Evolutionary conservation across 768 basidiomycete species (phyloP), one percentile per base, ranked within the genome.

Genomic region (Collybia sp.): DNA sequence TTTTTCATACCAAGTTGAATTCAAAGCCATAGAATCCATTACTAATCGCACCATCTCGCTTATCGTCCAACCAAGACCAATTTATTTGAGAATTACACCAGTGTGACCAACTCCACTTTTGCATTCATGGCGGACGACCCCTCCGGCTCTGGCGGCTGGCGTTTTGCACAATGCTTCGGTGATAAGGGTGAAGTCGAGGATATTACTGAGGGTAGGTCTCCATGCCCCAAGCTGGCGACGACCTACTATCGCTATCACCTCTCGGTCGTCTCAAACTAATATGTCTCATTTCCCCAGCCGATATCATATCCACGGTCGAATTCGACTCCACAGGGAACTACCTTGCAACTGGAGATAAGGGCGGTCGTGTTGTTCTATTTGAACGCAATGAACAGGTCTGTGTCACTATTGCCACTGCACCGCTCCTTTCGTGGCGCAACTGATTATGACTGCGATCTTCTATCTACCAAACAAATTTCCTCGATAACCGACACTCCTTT

Each of bases 181-280:
- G 96, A 99, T 79, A 99, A 99, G 80, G 95, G 89, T 57, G 90
- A 96, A 66, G 95, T 98, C 31, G 96, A 97, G 63, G 96, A 99
- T 67, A 98, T 99, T 62, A 99, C 96, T 49, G 96, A 99, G 77
- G 96, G 93, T 93, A 52, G 50, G 77, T 59, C 44, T 52, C 42
- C 32, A 19, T 47, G 43, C 46, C 47, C 44, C 31, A 40, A 39
- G 50, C 45, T 20, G 30, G 30, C 36, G 52, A 32, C 20, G 11
- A 33, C 30, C 20, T 11, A n/a, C 43, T 33, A 42, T 13, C 30
- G 13, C 36, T 34, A 48, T 44, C 47, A 20, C 13, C 49, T 39
- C 42, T 31, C 34, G 16, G 38, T 54, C 38, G 50, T 25, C 8
- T 8, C 42, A 36, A 48, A 49, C 54, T n/a, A 30, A 53, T 57